Evolutionary conservation across 768 basidiomycete genomes (phyloP).

Genomic region (Mrakia blollopis): DNA sequence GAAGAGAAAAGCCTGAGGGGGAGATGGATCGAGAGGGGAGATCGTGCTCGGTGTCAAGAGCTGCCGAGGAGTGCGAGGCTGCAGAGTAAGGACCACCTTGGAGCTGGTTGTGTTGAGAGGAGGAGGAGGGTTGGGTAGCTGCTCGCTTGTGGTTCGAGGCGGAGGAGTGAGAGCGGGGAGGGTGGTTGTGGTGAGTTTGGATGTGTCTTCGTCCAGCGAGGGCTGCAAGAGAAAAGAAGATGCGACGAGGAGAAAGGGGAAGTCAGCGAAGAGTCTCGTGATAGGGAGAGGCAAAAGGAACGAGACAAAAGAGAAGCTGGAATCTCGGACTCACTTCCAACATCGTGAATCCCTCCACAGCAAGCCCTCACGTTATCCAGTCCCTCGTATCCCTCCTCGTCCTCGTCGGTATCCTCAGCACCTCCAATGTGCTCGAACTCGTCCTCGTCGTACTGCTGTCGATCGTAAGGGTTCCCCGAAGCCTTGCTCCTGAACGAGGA

Average conservation of each 20-base stretch:
- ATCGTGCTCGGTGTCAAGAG: background rate
- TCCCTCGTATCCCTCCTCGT: constrained; percentile 66
- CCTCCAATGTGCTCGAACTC: constrained; percentile 71
- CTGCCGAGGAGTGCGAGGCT: background rate
- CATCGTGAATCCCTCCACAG: constrained; percentile 26
- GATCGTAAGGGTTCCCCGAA: constrained; percentile 36
- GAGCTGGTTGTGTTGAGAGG: background rate
- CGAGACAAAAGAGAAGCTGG: background rate
- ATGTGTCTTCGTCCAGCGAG: constrained; percentile 14
- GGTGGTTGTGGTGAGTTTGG: constrained; percentile 12
- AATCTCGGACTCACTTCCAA: constrained; percentile 18
- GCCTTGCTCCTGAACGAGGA: constrained; percentile 30
- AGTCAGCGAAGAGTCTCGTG: too few species aligned
- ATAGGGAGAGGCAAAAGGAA: background rate
- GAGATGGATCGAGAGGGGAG: background rate
- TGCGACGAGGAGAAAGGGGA: background rate
- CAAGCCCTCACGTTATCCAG: constrained; percentile 32
- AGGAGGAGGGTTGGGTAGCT: background rate
- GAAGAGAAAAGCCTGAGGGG: constrained; percentile 1
- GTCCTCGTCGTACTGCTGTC: constrained; percentile 52
- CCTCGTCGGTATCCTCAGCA: constrained; percentile 55
- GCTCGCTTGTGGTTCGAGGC: background rate
- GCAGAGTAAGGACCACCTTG: background rate
- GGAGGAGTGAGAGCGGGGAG: constrained; percentile 1
- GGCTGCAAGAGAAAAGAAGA: background rate